These are phyloP conservation scores for Suhomyces ambrosiae DNA, from an alignment of 1,139 yeast genomes.

Conservation along the genomic window DNA sequence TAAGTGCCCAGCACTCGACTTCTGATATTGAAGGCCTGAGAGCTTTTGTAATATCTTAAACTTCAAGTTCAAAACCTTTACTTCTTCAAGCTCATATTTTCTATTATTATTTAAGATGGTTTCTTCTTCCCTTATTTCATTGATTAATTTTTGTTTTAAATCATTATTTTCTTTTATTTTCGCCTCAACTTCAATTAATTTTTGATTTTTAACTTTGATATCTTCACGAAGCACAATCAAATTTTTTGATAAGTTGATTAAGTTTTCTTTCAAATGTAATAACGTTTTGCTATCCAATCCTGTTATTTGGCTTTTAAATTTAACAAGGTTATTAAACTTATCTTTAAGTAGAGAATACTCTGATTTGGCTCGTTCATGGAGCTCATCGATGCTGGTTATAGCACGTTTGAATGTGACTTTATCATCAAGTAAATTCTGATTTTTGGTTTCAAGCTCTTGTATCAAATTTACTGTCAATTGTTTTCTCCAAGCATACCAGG, in stretches of 20 bases:
- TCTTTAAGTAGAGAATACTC: constrained; percentile 20
- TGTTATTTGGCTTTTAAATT: constrained; percentile 22
- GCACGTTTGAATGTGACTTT: constrained; percentile 25
- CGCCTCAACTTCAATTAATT: constrained; percentile 17
- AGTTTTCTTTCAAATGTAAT: constrained; percentile 17
- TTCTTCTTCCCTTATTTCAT: constrained; percentile 21
- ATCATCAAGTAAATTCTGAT: constrained; percentile 29
- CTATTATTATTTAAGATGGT: constrained; percentile 22
- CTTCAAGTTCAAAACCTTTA: constrained; percentile 25
- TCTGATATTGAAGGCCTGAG: constrained; percentile 23
- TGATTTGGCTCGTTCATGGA: constrained; percentile 18
- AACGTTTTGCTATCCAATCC: constrained; percentile 16
- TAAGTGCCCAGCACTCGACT: constrained; percentile 14
- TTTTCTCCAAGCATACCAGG: constrained; percentile 64
- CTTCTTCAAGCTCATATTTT: constrained; percentile 29
- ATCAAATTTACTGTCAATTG: constrained; percentile 43
- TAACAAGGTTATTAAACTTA: constrained; percentile 26
- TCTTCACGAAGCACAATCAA: constrained; percentile 17
- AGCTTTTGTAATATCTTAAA: constrained; percentile 27
- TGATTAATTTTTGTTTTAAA: constrained; percentile 14
- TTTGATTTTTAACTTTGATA: constrained; percentile 14
- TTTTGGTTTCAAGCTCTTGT: constrained; percentile 36
- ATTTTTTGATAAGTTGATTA: constrained; percentile 19
- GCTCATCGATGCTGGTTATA: constrained; percentile 23
- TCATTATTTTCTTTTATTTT: constrained; percentile 14